Conservation (phyloP, 2,329 filamentous ascomycete genomes). For the Rachicladosporium sp. region DNA sequence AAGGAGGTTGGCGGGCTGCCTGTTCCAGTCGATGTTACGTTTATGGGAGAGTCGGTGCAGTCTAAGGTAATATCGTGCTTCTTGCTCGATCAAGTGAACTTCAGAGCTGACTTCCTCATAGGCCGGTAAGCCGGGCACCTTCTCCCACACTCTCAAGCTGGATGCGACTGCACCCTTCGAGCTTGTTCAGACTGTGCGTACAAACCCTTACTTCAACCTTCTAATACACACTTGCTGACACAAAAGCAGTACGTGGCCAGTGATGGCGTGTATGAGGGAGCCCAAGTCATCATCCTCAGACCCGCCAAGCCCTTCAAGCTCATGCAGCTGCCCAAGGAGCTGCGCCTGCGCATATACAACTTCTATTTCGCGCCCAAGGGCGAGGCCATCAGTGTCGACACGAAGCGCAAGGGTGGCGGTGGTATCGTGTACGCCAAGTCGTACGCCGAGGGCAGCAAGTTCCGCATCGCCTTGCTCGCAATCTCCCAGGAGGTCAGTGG, state of each 20-base stretch:
- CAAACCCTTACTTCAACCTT: neutral
- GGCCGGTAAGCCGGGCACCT: constrained; percentile 5
- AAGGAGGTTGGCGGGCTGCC: constrained; percentile 2
- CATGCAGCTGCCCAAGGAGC: constrained; percentile 17
- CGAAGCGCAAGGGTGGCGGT: constrained; percentile 17
- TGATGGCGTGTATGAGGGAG: constrained; percentile 20
- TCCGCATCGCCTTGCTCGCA: constrained; percentile 21
- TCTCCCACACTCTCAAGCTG: constrained; percentile 20
- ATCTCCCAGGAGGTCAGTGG: constrained; percentile 21
- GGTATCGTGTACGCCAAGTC: constrained; percentile 19
- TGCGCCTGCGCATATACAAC: constrained; percentile 19
- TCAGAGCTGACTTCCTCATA: too few relatives aligned
- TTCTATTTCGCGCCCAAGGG: constrained; percentile 20
- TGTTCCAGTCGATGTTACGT: constrained; percentile 14
- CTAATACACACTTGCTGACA: constrained; percentile 3
- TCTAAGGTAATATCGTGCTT: constrained; percentile 7
- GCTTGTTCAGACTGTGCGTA: constrained; percentile 20
- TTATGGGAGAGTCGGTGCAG: constrained; percentile 12
- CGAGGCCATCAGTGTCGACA: constrained; percentile 18
- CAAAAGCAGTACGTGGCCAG: constrained; percentile 14
- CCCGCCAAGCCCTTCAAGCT: constrained; percentile 24
- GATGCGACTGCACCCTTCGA: constrained; percentile 20
- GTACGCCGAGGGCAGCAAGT: constrained; percentile 19
- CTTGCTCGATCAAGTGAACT: neutral
- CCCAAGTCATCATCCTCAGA: constrained; percentile 24